phyloP scores from a whole-genome alignment of 805 yeast genomes.

The Cyberlindnera mississippiensis region DNA sequence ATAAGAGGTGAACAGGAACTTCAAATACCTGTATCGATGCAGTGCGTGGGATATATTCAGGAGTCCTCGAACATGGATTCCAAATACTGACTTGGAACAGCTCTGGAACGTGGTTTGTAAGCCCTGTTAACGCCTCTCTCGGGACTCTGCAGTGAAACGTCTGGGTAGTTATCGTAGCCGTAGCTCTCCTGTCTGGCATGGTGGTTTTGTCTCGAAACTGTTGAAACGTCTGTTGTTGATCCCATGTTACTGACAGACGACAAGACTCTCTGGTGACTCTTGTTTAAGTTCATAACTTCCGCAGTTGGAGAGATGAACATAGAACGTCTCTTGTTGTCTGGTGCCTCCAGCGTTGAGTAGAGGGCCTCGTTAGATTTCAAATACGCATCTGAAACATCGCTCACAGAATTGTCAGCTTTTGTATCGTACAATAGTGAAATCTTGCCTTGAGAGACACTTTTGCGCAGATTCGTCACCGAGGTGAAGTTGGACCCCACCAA shows the following conservation, averaged over 20 bases:
- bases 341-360: conserved; percentile 22
- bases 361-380: conserved; percentile 11
- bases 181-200: conserved; percentile 15
- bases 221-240: conserved; percentile 4
- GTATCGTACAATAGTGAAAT: conserved; percentile 21
- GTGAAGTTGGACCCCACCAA: background rate
- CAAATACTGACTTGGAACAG: conserved; percentile 46
- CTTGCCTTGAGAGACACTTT: conserved; percentile 16
- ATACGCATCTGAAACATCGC: conserved; percentile 14
- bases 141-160: conserved; percentile 16
- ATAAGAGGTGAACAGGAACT: no score
- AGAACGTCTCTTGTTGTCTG: conserved; percentile 30
- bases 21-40: background rate
- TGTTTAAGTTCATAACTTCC: conserved; percentile 53
- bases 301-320: conserved; percentile 80
- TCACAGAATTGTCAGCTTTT: conserved; percentile 8
- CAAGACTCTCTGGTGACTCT: conserved; percentile 17
- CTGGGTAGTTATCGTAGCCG: conserved; percentile 19
- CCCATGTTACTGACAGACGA: conserved; percentile 33
- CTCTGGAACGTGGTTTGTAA: conserved; percentile 18
- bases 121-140: conserved; percentile 19
- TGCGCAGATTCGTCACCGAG: conserved; percentile 9
- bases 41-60: background rate
- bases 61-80: conserved; percentile 40
- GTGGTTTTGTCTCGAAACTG: conserved; percentile 5